Evolutionary conservation across 2,329 filamentous ascomycete species (phyloP).

Genomic region (Ophiostoma novo-ulmi): DNA sequence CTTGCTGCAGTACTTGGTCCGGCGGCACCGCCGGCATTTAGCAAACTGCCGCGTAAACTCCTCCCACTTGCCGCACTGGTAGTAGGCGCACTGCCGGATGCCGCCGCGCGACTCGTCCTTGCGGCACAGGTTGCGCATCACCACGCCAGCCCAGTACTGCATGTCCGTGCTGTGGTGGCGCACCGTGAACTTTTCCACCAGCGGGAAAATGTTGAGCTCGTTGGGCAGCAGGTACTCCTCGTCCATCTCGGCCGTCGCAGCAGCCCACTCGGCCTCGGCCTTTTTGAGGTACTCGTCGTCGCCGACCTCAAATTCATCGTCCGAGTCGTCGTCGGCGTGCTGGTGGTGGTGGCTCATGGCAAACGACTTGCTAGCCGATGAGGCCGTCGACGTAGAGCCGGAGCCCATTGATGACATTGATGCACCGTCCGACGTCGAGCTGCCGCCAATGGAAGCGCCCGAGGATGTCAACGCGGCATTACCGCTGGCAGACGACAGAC

Average conservation of each 20-base stretch:
- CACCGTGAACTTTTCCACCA: slow-evolving; percentile 97
- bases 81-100: slow-evolving; percentile 95
- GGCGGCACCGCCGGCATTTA: slow-evolving; percentile 90
- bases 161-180: slow-evolving; percentile 93
- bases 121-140: slow-evolving; percentile 97
- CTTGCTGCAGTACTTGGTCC: slow-evolving; percentile 99
- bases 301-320: slow-evolving; percentile 30
- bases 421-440: background rate
- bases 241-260: slow-evolving; percentile 36
- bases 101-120: slow-evolving; percentile 94
- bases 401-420: background rate
- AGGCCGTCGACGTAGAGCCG: background rate
- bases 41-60: slow-evolving; percentile 94
- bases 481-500: background rate
- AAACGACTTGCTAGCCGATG: background rate
- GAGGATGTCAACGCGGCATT: background rate
- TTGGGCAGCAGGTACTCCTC: slow-evolving; percentile 89
- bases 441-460: background rate
- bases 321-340: slow-evolving; percentile 3
- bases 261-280: slow-evolving; percentile 51
- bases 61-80: slow-evolving; percentile 97
- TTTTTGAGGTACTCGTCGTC: slow-evolving; percentile 30
- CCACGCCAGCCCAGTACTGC: slow-evolving; percentile 99
- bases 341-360: background rate
- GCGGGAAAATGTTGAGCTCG: slow-evolving; percentile 95